Base-by-base conservation (phyloP, 257 asterid species). In the Lavandula angustifolia region DNA sequence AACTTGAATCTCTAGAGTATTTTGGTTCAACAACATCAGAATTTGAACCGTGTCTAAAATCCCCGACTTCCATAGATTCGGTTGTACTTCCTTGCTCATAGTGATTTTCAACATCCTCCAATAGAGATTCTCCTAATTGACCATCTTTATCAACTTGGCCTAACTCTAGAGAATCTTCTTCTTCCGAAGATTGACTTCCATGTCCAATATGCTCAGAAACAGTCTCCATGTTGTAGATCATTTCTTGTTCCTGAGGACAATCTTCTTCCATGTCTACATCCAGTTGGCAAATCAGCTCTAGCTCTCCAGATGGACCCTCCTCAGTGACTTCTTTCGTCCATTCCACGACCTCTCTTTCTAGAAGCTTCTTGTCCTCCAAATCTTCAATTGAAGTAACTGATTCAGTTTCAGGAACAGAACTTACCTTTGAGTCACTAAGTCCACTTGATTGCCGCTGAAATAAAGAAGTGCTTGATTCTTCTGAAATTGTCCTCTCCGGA, bases 351-450 rank as follows among this genome's bases (percentile, higher is more conserved):
- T 72, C 77, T 14, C 72, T 37, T 59, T 81, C 85, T 4, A 18
- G 5, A 14, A 79, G 73, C 73, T 71, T 76, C 66, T 78, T 72
- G 6, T 82, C 87, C 58, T 75, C 89, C n/a, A 42, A 29, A 76
- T 87, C 94, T 48, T 74, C 96, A 61, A 71, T 85, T 27, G 94
- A 88, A 67, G 72, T 77, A 31, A 77, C 49, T 16, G 98, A 88
- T 31, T 85, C 96, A 7, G 92, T 79, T 67, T 86, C 95, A 62
- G 81, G 95, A 78, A 78, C 72, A 63, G 94, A 88, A 77, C 89
- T 84, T 53, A 69, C 85, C 73, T 86, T 88, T 27, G 98, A 91
- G 37, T 91, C 96, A 72, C 92, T 88, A 63, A 88, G 82, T 57
- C 76, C 96, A 72, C 95, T 91, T 9, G 76, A 79, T 61, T 88